A percentile compares a stretch with the other conserved stretches of the same genome.
These are phyloP conservation scores for Candida gigantensis DNA, from an alignment of 1,139 yeast species.

Conservation along the genomic window DNA sequence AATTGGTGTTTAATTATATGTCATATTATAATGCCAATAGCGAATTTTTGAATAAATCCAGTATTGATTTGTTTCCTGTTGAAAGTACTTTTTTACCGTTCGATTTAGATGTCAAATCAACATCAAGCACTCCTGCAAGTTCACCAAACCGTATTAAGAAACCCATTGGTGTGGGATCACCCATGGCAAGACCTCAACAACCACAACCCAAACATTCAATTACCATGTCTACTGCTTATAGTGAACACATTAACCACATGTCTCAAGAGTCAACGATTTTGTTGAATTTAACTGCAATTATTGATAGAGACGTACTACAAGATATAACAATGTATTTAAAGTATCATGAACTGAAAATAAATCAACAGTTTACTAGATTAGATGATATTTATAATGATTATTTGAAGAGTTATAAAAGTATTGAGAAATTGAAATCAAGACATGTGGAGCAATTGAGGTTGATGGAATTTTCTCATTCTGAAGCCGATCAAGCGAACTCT, in stretches of 20 bases:
- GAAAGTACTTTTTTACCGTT: conserved; percentile 25
- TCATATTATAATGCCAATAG: conserved; percentile 40
- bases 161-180: not conserved
- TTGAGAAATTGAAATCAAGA: conserved; percentile 32
- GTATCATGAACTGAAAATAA: conserved; percentile 37
- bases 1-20: conserved; percentile 41
- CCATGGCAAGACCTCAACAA: not conserved
- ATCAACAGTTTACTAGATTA: conserved; percentile 26
- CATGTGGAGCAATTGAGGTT: conserved; percentile 34
- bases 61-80: conserved; percentile 24
- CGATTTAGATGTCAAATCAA: not conserved
- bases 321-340: conserved; percentile 39
- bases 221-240: conserved; percentile 16
- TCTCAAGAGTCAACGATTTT: conserved; percentile 27
- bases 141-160: conserved; percentile 1
- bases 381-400: conserved; percentile 30
- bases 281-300: conserved; percentile 32
- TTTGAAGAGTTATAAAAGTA: conserved; percentile 22
- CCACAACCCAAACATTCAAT: conserved; percentile 3
- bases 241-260: conserved; percentile 18
- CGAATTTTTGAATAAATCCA: conserved; percentile 31
- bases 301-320: conserved; percentile 40
- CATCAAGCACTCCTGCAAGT: conserved; percentile 4
- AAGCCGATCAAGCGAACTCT: not conserved
- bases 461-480: conserved; percentile 28